Percentiles rank a stretch among this genome's conserved stretches.
Conservation (phyloP, 176 grass and related monocot species). For the Aegilops sharonensis region DNA sequence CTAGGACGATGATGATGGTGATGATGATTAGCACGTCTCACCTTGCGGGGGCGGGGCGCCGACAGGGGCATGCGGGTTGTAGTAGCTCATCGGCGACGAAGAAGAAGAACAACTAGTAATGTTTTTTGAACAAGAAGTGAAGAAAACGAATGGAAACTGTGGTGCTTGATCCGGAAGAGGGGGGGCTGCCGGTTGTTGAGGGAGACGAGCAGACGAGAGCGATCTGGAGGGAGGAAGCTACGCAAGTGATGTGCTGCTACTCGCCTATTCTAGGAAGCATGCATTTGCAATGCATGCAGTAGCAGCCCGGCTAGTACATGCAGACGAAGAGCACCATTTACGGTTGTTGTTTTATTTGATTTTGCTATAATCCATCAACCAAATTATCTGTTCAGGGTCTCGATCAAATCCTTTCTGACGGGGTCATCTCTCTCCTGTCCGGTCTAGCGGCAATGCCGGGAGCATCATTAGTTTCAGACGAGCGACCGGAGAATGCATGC, state of each 20-base stretch:
- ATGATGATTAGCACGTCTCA: background rate
- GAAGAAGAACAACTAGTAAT: background rate
- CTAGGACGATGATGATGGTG: background rate
- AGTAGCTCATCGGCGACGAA: constrained; percentile 52
- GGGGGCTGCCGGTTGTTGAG: background rate
- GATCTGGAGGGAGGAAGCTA: background rate
- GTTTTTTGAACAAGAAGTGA: background rate
- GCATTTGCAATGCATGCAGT: background rate
- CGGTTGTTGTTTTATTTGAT: background rate
- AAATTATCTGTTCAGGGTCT: too few species aligned
- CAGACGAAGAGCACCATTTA: background rate
- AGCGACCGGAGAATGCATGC: background rate
- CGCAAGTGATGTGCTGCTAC: background rate
- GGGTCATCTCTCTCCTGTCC: background rate
- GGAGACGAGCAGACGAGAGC: background rate
- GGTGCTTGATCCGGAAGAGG: background rate
- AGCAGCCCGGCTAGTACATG: background rate
- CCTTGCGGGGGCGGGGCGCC: constrained; percentile 52
- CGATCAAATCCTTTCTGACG: background rate
- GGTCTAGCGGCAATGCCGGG: background rate
- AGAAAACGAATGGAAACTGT: background rate
- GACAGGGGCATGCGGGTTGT: constrained; percentile 51
- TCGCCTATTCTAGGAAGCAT: background rate
- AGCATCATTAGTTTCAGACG: background rate
- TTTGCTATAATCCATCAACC: too few species aligned